These are phyloP conservation scores for Rhizopus arrhizus DNA, from an alignment of 371 early-diverging fungal species.

Conservation along the genomic window DNA sequence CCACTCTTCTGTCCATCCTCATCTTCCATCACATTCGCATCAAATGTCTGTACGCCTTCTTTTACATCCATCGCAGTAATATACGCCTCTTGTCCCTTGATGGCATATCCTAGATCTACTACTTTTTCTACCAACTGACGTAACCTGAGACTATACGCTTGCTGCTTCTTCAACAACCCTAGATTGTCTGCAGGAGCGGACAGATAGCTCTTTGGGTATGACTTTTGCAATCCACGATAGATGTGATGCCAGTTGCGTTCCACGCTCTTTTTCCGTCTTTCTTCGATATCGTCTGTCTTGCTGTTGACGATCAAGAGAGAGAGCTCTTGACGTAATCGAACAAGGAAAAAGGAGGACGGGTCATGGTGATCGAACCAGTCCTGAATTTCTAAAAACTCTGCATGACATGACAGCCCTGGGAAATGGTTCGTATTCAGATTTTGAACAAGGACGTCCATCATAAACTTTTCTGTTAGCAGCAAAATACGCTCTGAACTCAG, in stretches of 20 bases:
- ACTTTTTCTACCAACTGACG: conserved; percentile 39
- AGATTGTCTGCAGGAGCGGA: neutral
- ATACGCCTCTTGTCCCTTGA: conserved; percentile 51
- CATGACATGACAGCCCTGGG: conserved; percentile 32
- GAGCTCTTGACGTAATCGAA: conserved; percentile 45
- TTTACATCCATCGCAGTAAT: conserved; percentile 40
- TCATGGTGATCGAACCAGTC: conserved; percentile 32
- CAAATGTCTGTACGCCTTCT: conserved; percentile 41
- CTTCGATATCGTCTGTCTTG: conserved; percentile 4
- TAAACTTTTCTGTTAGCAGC: conserved; percentile 54
- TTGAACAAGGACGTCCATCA: conserved; percentile 54
- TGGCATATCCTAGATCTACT: conserved; percentile 39
- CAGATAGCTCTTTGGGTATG: conserved; percentile 37
- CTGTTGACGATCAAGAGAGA: conserved; percentile 24
- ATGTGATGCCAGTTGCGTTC: conserved; percentile 41
- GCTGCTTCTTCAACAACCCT: conserved; percentile 14
- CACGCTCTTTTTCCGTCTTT: conserved; percentile 12
- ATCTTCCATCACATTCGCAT: conserved; percentile 42
- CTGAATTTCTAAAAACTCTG: conserved; percentile 19
- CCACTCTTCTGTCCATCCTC: conserved; percentile 40
- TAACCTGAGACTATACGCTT: conserved; percentile 32
- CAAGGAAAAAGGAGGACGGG: conserved; percentile 18
- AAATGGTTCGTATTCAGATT: conserved; percentile 38
- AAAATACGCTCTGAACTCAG: conserved; percentile 18
- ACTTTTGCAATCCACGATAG: conserved; percentile 42